phyloP scores from a whole-genome alignment of 768 basidiomycete species.

The Amylocystis lapponica region DNA sequence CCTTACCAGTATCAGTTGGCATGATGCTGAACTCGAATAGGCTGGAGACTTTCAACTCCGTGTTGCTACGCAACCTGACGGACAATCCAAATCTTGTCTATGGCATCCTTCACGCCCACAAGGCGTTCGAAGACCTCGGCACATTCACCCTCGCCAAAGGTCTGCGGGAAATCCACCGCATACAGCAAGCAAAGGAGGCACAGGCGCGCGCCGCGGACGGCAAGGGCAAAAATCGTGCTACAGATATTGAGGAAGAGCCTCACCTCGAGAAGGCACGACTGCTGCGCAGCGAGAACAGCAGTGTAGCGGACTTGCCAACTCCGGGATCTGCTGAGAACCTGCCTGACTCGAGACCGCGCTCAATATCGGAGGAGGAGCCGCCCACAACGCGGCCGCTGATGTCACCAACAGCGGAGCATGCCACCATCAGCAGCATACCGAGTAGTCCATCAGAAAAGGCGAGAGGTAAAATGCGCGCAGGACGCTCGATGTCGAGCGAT shows the following conservation, averaged over 20 bases:
- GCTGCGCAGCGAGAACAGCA: slow-evolving; percentile 46
- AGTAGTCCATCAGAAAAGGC: slow-evolving; percentile 73
- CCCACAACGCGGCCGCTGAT: slow-evolving; percentile 31
- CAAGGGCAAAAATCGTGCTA: slow-evolving; percentile 37
- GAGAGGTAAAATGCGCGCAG: slow-evolving; percentile 84
- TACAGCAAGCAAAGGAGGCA: slow-evolving; percentile 69
- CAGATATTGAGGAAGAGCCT: slow-evolving; percentile 32
- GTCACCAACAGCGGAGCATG: slow-evolving; percentile 37
- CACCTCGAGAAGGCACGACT: slow-evolving; percentile 64
- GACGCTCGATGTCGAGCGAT: slow-evolving; percentile 50
- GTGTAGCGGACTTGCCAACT: slow-evolving; percentile 16
- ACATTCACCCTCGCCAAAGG: slow-evolving; percentile 88
- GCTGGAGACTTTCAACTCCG: slow-evolving; percentile 87
- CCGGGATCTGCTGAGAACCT: slow-evolving; percentile 21
- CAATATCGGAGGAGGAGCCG: slow-evolving; percentile 22
- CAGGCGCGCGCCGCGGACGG: slow-evolving; percentile 31
- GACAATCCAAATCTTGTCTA: slow-evolving; percentile 89
- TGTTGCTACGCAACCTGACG: slow-evolving; percentile 70
- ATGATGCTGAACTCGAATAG: slow-evolving; percentile 30
- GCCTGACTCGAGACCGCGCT: slow-evolving; percentile 9
- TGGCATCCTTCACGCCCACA: slow-evolving; percentile 77
- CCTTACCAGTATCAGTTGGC: background rate
- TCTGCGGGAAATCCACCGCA: slow-evolving; percentile 75
- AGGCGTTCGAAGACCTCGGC: slow-evolving; percentile 83
- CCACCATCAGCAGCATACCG: slow-evolving; percentile 17